Base-by-base conservation (phyloP, 2,329 filamentous ascomycete species). In the Fusarium chaquense region DNA sequence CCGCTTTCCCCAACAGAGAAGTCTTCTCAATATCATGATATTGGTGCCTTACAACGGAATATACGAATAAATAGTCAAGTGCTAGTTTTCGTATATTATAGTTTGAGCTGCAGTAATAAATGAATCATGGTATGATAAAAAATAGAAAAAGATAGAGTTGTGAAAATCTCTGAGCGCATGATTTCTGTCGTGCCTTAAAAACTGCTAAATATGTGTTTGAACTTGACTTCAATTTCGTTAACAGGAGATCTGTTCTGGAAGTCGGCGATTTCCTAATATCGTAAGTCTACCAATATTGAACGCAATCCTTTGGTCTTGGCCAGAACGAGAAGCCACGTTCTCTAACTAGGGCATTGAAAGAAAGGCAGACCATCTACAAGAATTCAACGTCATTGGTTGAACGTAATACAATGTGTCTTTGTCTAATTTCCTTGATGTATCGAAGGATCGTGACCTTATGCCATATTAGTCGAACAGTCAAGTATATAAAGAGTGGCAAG, bases 121-220 rank as follows among this genome's bases (percentile, higher is more conserved):
- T 18, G 2, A 1, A 6, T 18, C 1, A 18, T 4, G 2, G 4
- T 18, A 26, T 5, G 5, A 4, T 11, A 11, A 10, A 0, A 7
- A 5, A 40, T 22, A 18, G 22, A 4, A 26, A 16, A 10, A 3
- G 10, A 43, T 13, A 3, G 3, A 24, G 24, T n/a, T 28, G 28
- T 28, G 16, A 0, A 28, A 3, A n/a, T 28, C 2, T 3, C 41
- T 7, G 0, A 26, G 24, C 26, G 12, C n/a, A 40, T 22, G 6
- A 13, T 22, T 2, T 15, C 5, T 0, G 6, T 9, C 15, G 3
- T 15, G 18, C 15, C n/a, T 15, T 22, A 8, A 5, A 12, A 20
- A 16, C 13, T 6, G 8, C 8, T 24, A 7, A 11, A 18, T 24
- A 44, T 22, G 0, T 18, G 15, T 7, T 44, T 3, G 6, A 6